Conservation (phyloP, 1,284 basidiomycete species). For the Trametes polyzona region DNA sequence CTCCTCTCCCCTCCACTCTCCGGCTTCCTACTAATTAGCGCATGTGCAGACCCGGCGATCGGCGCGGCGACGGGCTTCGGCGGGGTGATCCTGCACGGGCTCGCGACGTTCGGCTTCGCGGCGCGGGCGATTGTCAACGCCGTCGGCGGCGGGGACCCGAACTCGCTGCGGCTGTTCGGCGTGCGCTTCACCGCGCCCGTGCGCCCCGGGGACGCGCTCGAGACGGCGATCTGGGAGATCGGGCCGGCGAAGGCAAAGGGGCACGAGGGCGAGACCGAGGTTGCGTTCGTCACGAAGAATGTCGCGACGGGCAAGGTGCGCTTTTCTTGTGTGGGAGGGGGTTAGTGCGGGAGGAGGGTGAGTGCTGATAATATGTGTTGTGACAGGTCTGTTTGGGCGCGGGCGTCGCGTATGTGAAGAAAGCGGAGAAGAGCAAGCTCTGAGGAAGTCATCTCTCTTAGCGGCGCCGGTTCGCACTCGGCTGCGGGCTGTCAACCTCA, state of each 20-base stretch:
- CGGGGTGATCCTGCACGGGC: constrained; percentile 83
- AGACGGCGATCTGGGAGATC: constrained; percentile 80
- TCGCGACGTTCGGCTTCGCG: constrained; percentile 77
- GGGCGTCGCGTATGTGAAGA: constrained; percentile 64
- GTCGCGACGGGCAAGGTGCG: constrained; percentile 68
- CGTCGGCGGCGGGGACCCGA: constrained; percentile 61
- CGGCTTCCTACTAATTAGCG: background rate
- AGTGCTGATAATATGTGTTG: background rate
- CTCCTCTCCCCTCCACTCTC: background rate
- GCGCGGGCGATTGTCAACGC: constrained; percentile 72
- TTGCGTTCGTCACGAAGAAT: constrained; percentile 75
- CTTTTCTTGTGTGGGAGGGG: constrained; percentile 3
- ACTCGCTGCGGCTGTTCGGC: constrained; percentile 66
- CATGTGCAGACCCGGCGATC: constrained; percentile 62
- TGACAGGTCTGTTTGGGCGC: constrained; percentile 53
- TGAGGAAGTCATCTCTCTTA: constrained; percentile 34
- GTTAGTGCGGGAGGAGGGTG: background rate
- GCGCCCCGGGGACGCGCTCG: constrained; percentile 76
- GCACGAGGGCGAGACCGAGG: constrained; percentile 66
- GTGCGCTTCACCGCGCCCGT: constrained; percentile 82
- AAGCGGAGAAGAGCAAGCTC: constrained; percentile 55
- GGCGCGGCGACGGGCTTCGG: constrained; percentile 77
- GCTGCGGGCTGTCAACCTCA: no score
- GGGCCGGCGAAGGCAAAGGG: constrained; percentile 48
- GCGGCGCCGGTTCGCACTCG: no score